Evolutionary conservation across 148 eudicot species (phyloP).

Genomic region (Rhododendron simsii): DNA sequence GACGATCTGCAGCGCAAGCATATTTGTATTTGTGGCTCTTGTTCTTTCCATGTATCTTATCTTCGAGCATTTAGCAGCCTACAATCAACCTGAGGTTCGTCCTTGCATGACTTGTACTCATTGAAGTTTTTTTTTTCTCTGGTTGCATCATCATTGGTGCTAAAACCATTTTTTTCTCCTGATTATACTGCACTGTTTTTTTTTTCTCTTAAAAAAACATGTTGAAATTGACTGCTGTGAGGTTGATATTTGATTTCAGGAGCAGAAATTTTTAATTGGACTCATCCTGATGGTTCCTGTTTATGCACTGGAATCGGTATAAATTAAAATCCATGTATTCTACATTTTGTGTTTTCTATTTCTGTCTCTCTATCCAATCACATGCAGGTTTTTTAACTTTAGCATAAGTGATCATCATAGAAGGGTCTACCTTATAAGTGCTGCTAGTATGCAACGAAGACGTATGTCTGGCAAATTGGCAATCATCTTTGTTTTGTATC

Average conservation of each 20-base stretch:
- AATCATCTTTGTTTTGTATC: background rate
- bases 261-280: slow-evolving; percentile 92
- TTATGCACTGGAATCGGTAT: slow-evolving; percentile 94
- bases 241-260: slow-evolving; percentile 53
- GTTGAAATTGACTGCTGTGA: slow-evolving; percentile 10
- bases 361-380: background rate
- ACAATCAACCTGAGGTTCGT: slow-evolving; percentile 94
- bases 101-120: background rate
- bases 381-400: background rate
- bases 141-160: slow-evolving; percentile 1
- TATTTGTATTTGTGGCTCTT: slow-evolving; percentile 79
- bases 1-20: slow-evolving; percentile 63
- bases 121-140: background rate
- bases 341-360: background rate
- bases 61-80: slow-evolving; percentile 83
- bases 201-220: background rate
- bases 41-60: slow-evolving; percentile 77
- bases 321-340: slow-evolving; percentile 14
- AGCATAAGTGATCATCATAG: background rate
- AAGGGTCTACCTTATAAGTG: background rate
- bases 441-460: background rate
- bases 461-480: background rate
- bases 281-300: slow-evolving; percentile 98
- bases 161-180: background rate
- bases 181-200: background rate